Evolutionary conservation across 352 stramenopile species (phyloP), one percentile per base, ranked within the genome.

Genomic region (Hyaloperonospora arabidopsidis): DNA sequence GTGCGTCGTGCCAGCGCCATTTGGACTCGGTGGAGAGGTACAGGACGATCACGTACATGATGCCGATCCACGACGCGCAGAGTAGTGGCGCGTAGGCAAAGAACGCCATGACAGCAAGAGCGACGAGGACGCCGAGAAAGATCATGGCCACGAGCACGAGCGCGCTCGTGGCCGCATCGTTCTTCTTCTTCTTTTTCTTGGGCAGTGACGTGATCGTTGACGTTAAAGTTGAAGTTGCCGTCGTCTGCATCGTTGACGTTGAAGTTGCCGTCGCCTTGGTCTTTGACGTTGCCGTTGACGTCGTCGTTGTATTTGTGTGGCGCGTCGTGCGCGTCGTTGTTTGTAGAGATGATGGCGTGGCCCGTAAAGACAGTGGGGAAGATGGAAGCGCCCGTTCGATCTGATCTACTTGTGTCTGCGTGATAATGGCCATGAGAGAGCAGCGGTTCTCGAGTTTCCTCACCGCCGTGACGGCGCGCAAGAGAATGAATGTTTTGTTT

Each of bases 1-100:
- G 84, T 15, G 85, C 83, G 55, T 93, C 77, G 68, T 93, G 83
- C 76, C 80, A 92, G 50, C 80, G 77, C 82, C 82, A 94, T 38
- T 87, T 84, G 39, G 76, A 86, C 49, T 93, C 83, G 38, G 79
- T 90, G 23, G 78, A 84, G 52, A 93, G 63, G 59, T 89, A 93
- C 17, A 93, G 64, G 4, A 72, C 76, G 32, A 93, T 79, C 54
- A 93, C 73, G 57, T 93, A 90, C 57, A 89, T 65, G 49, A 93
- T 84, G 29, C 75, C 83, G 51, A 89, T 65, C 74, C 78, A 90
- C 10, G 78, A 89, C 40, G 75, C 78, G 47, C 83, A 93, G 25
- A 93, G 59, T 39, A 93, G 65, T 23, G 83, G 83, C 29, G 83
- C 83, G 45, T 84, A 87, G 51, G 80, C 75, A 39, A 93, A 89